These are phyloP conservation scores for Whalleya microplaca DNA, from an alignment of 2,329 filamentous ascomycete species.

Conservation along the genomic window DNA sequence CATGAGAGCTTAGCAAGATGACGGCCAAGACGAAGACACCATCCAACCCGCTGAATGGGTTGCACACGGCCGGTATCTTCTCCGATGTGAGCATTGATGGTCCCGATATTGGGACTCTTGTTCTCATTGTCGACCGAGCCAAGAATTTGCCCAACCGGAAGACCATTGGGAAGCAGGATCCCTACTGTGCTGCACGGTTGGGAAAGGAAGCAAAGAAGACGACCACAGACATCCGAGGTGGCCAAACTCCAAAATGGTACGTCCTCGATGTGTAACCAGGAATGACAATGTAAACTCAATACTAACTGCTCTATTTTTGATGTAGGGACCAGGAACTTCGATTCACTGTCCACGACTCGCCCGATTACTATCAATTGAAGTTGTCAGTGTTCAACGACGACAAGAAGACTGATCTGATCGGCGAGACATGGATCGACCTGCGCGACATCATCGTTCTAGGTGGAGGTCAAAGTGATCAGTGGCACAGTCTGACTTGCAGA, in stretches of 20 bases:
- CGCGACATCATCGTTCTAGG: constrained; percentile 79
- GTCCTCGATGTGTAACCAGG: constrained; percentile 33
- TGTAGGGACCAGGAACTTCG: constrained; percentile 94
- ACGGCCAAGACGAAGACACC: constrained; percentile 53
- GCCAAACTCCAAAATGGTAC: constrained; percentile 95
- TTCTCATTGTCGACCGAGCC: constrained; percentile 88
- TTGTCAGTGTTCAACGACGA: constrained; percentile 97
- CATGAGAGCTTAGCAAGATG: constrained; percentile 44
- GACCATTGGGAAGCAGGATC: constrained; percentile 98
- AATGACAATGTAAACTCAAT: not conserved
- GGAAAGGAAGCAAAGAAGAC: constrained; percentile 99
- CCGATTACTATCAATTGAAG: constrained; percentile 95
- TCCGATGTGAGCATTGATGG: constrained; percentile 93
- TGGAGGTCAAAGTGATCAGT: constrained; percentile 91
- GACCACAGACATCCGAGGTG: constrained; percentile 87
- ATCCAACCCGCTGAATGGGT: constrained; percentile 59
- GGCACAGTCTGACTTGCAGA: constrained; percentile 85
- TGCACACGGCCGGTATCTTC: constrained; percentile 90
- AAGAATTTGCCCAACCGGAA: constrained; percentile 97
- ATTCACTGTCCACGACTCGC: constrained; percentile 93
- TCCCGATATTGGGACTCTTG: constrained; percentile 88
- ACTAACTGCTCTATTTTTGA: constrained; percentile 23
- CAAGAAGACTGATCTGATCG: constrained; percentile 95
- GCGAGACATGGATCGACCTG: constrained; percentile 88
- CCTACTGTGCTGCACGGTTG: constrained; percentile 90